Percentiles rank a stretch among this genome's conserved stretches.
These are phyloP conservation scores for Mucor indicus DNA, from an alignment of 371 early-diverging fungal species.

Conservation along the genomic window DNA sequence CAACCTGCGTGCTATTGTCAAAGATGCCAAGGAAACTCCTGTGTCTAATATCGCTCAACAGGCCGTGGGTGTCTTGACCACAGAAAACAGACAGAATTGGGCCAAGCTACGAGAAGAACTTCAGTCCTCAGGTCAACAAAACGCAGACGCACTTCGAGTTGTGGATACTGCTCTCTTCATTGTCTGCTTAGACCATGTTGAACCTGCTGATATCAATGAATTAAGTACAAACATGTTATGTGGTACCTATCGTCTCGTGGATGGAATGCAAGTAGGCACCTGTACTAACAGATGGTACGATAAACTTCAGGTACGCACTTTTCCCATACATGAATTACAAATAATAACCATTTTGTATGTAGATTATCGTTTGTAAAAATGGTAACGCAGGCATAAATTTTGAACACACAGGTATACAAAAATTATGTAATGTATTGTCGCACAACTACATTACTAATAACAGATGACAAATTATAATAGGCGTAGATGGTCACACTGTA, in stretches of 20 bases:
- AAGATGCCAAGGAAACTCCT: conserved; percentile 34
- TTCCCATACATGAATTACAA: background rate
- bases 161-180: conserved; percentile 79
- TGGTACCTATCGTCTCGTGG: conserved; percentile 46
- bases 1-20: conserved; percentile 39
- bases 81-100: conserved; percentile 73
- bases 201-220: conserved; percentile 37
- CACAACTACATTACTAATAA: too few relatives aligned
- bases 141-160: conserved; percentile 54
- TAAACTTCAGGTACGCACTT: conserved; percentile 45
- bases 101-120: conserved; percentile 45
- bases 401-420: conserved; percentile 50
- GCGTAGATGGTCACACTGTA: conserved; percentile 62
- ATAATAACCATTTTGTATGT: conserved; percentile 1
- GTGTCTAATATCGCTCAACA: conserved; percentile 26
- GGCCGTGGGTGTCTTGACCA: conserved; percentile 64
- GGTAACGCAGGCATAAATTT: conserved; percentile 60
- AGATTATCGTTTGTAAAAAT: conserved; percentile 59
- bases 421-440: too few relatives aligned
- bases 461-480: conserved; percentile 10
- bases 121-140: conserved; percentile 40
- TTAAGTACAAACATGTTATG: conserved; percentile 56
- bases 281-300: conserved; percentile 61
- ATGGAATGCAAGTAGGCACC: conserved; percentile 53
- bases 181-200: conserved; percentile 74